These are phyloP conservation scores for Aspergillus coremiiformis DNA, from an alignment of 495 filamentous ascomycete species.

Conservation along the genomic window DNA sequence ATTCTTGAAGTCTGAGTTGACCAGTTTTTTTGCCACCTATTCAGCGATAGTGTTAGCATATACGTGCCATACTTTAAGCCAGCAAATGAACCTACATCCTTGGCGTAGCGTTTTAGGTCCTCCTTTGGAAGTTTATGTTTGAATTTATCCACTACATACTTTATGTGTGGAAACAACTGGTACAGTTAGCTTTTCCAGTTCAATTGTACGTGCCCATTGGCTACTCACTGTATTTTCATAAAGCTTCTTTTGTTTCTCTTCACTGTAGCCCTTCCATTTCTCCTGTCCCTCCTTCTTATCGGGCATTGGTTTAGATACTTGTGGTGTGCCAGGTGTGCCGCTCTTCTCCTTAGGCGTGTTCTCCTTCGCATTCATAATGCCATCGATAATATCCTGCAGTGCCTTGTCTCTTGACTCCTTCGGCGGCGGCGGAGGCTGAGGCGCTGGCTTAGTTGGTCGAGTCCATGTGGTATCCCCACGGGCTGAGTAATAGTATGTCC, in stretches of 20 bases:
- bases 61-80: background rate
- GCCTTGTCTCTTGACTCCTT: conserved; percentile 61
- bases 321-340: conserved; percentile 43
- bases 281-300: conserved; percentile 59
- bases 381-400: conserved; percentile 79
- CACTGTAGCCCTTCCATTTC: conserved; percentile 69
- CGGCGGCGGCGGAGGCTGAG: conserved; percentile 52
- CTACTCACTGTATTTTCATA: conserved; percentile 83
- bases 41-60: background rate
- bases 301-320: conserved; percentile 44
- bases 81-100: conserved; percentile 53
- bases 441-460: conserved; percentile 59
- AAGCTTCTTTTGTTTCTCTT: conserved; percentile 86
- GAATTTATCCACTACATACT: conserved; percentile 78
- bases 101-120: conserved; percentile 78
- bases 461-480: conserved; percentile 72
- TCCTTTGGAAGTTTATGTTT: conserved; percentile 77
- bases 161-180: conserved; percentile 75
- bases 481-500: conserved; percentile 73
- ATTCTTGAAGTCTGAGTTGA: conserved; percentile 83
- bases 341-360: conserved; percentile 58
- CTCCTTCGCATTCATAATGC: conserved; percentile 62
- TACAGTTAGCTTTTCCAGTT: conserved; percentile 5
- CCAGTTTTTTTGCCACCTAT: conserved; percentile 72
- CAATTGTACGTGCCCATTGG: background rate